Evolutionary conservation across 1,284 basidiomycete species (phyloP).

Genomic region (Rhodofomes roseus): DNA sequence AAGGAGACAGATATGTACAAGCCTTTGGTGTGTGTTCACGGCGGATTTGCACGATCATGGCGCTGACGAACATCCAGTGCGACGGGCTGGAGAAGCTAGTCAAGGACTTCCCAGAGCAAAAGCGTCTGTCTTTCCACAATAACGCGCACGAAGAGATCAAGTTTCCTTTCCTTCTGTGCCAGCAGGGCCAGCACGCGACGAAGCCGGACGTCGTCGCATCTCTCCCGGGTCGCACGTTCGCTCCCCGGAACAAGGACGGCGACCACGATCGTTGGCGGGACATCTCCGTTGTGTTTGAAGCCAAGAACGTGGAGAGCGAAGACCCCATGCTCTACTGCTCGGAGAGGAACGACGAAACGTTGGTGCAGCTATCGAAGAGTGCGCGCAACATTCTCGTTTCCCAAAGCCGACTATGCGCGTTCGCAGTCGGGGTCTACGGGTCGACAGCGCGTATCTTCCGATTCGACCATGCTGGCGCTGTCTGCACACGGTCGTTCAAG

Average conservation of each 20-base stretch:
- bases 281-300: constrained; percentile 2
- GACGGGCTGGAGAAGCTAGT: not conserved
- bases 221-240: no score
- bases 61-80: no score
- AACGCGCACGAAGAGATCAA: not conserved
- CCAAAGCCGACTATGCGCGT: constrained; percentile 10
- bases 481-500: constrained; percentile 4
- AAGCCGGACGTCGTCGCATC: not conserved
- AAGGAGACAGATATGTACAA: not conserved
- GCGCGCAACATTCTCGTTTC: constrained; percentile 11
- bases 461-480: constrained; percentile 9
- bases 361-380: constrained; percentile 7
- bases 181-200: not conserved
- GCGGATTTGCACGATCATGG: no score
- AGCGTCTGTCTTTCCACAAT: constrained; percentile 26
- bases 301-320: not conserved
- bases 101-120: constrained; percentile 36
- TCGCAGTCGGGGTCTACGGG: constrained; percentile 14
- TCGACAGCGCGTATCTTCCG: constrained; percentile 7
- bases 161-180: not conserved
- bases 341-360: not conserved
- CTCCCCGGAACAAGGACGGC: no score
- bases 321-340: not conserved
- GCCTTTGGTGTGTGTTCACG: not conserved
- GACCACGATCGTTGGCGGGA: not conserved